A percentile compares a stretch with the other conserved stretches of the same genome.
phyloP scores from a whole-genome alignment of 441 rosid genomes.

The Manihot esculenta region DNA sequence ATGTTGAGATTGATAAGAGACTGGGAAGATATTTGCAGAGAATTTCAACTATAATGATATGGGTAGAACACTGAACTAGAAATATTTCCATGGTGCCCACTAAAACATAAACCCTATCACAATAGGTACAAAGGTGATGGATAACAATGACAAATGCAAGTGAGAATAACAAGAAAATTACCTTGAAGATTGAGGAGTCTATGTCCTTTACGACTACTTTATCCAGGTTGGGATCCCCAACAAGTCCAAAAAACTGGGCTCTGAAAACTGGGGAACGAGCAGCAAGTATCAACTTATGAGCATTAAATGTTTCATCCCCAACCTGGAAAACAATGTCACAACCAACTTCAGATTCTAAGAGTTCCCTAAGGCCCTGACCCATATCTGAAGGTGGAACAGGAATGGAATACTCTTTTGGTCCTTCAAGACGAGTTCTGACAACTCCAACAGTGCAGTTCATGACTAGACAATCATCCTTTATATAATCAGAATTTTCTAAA shows the following conservation, averaged over 20 bases:
- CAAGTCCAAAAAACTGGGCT: slow-evolving; percentile 80
- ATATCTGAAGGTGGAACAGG: slow-evolving; percentile 64
- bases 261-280: slow-evolving; percentile 80
- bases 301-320: slow-evolving; percentile 65
- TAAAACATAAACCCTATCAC: not conserved
- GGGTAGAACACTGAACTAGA: not conserved
- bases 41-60: not conserved
- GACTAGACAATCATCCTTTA: slow-evolving; percentile 72
- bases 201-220: slow-evolving; percentile 61
- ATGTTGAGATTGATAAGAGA: not conserved
- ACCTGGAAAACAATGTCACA: slow-evolving; percentile 69
- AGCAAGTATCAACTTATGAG: slow-evolving; percentile 73
- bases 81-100: not conserved
- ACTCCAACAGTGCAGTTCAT: slow-evolving; percentile 86
- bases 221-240: slow-evolving; percentile 62
- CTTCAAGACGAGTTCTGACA: slow-evolving; percentile 66
- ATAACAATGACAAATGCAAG: slow-evolving; percentile 5
- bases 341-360: slow-evolving; percentile 75
- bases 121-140: not conserved
- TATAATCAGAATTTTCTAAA: slow-evolving; percentile 65
- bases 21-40: not conserved
- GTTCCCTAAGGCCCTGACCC: slow-evolving; percentile 65
- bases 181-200: slow-evolving; percentile 83
- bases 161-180: slow-evolving; percentile 28
- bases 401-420: slow-evolving; percentile 66